Conservation (phyloP, 2,329 filamentous ascomycete genomes). For the Trichoderma cornu-damae region DNA sequence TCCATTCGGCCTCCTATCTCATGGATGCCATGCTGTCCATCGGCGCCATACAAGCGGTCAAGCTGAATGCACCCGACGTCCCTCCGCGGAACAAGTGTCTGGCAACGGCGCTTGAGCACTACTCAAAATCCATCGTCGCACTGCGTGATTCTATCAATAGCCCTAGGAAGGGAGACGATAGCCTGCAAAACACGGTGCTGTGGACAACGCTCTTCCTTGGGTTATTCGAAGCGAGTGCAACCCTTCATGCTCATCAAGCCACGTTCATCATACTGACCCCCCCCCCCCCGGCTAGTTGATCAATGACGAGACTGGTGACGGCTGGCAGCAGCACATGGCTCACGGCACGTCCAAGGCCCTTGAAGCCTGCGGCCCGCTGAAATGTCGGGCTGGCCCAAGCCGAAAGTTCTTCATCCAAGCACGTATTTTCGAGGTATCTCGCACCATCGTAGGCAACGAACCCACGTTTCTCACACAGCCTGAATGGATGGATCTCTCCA, state of each 20-base stretch:
- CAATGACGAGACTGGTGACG: conserved; percentile 29
- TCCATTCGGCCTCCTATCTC: conserved; percentile 21
- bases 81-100: not conserved
- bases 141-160: conserved; percentile 23
- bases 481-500: conserved; percentile 21
- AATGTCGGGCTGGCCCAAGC: conserved; percentile 24
- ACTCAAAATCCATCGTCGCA: conserved; percentile 26
- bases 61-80: conserved; percentile 16
- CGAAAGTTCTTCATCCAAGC: conserved; percentile 30
- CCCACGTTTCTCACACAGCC: conserved; percentile 24
- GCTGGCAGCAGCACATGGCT: conserved; percentile 34
- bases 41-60: conserved; percentile 31
- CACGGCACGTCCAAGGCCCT: conserved; percentile 33
- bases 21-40: conserved; percentile 30
- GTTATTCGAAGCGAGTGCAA: conserved; percentile 31
- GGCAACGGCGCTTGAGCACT: conserved; percentile 24
- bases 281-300: conserved; percentile 32
- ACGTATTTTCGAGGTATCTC: conserved; percentile 25
- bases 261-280: not conserved
- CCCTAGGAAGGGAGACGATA: not conserved
- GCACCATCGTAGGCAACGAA: conserved; percentile 27
- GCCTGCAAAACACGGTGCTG: conserved; percentile 22
- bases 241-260: rapidly evolving
- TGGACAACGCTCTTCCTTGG: conserved; percentile 35
- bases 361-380: conserved; percentile 27